phyloP scores from a whole-genome alignment of 495 filamentous ascomycete genomes.

The Talaromyces proteolyticus region DNA sequence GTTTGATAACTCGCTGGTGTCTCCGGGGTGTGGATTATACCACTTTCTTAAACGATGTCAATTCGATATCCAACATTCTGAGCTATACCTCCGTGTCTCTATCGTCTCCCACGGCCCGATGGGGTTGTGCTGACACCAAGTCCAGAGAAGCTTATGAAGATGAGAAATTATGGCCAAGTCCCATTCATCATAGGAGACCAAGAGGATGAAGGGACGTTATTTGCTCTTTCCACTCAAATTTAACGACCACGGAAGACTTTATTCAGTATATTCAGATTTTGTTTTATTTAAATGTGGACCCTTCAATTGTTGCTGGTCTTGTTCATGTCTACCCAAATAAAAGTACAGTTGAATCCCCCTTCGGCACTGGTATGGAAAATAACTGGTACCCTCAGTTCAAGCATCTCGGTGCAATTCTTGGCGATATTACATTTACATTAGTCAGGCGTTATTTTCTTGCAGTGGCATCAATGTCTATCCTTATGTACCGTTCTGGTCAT shows the following conservation, averaged over 20 bases:
- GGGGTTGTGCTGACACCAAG: constrained; percentile 48
- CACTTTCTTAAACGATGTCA: constrained; percentile 56
- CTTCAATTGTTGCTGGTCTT: constrained; percentile 37
- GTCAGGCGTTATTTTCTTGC: constrained; percentile 54
- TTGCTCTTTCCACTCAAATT: constrained; percentile 59
- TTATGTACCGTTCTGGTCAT: constrained; percentile 60
- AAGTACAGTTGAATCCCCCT: constrained; percentile 53
- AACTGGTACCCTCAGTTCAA: constrained; percentile 71
- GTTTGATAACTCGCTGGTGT: constrained; percentile 50
- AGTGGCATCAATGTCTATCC: constrained; percentile 35
- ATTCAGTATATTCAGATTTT: constrained; percentile 50
- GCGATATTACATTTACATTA: constrained; percentile 62
- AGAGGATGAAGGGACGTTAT: constrained; percentile 58
- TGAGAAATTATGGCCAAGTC: constrained; percentile 50
- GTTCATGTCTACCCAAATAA: constrained; percentile 51
- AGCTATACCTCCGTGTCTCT: constrained; percentile 58
- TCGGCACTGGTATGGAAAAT: constrained; percentile 55
- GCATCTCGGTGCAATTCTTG: constrained; percentile 68
- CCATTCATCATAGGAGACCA: constrained; percentile 55
- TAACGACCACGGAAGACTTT: constrained; percentile 50
- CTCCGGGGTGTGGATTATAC: constrained; percentile 53
- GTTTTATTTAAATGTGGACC: constrained; percentile 47
- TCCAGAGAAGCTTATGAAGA: constrained; percentile 43
- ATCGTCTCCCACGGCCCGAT: constrained; percentile 62
- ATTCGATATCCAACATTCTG: constrained; percentile 59